Evolutionary conservation across 2,329 filamentous ascomycete genomes (phyloP).

Genomic region (Calonectria leucothoes): DNA sequence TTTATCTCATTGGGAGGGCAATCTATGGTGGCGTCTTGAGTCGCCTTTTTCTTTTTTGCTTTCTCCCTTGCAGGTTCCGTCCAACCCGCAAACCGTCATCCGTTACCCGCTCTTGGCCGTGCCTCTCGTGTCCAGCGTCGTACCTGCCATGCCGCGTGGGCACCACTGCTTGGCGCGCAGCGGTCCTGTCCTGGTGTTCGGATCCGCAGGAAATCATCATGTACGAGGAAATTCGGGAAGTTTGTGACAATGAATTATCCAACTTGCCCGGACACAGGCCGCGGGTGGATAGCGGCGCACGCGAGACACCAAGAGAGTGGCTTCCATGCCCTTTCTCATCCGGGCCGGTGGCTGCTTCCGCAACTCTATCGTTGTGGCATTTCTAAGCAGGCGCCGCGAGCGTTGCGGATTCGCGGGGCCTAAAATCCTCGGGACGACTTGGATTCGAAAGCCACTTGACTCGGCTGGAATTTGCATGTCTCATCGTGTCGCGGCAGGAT

Average conservation of each 20-base stretch:
- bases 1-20: not conserved
- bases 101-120: not conserved
- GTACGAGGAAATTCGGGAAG: not conserved
- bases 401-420: not conserved
- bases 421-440: not conserved
- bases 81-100: not conserved
- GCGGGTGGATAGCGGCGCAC: not conserved
- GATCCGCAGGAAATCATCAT: not conserved
- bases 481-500: not conserved
- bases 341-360: conserved; percentile 10
- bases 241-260: not conserved
- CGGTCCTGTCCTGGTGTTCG: conserved; percentile 8
- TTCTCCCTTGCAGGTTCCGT: not conserved
- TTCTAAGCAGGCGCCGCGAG: not conserved
- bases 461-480: conserved; percentile 14
- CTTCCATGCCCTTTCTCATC: not conserved
- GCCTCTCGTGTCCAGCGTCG: not conserved
- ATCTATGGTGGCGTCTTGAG: not conserved
- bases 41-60: not conserved
- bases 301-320: conserved; percentile 2
- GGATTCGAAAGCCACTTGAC: conserved; percentile 3
- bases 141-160: not conserved
- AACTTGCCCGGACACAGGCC: too few relatives aligned
- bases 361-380: conserved; percentile 14
- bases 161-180: not conserved